Evolutionary conservation across 345 rosid species (phyloP), one percentile per base, ranked within the genome.

Genomic region (Turritis glabra): DNA sequence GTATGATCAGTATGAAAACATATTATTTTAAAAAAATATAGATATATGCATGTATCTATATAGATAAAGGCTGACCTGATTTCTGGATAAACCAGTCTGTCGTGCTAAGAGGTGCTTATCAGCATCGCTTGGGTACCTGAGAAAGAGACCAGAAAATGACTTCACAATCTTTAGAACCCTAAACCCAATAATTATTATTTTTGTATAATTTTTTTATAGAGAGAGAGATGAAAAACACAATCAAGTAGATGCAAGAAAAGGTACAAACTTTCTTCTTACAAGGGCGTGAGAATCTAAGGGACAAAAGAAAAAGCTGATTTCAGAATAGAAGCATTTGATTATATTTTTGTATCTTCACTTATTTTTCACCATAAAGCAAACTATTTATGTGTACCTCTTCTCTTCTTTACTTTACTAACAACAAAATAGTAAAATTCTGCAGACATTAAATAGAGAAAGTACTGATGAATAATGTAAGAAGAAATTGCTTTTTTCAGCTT

Each of bases 41-140:
- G n/a, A 41, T 5, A 22, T 12, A 27, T 33, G 13, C 7, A 23
- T 51, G 21, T 27, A 13, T 17, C 1, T 10, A 12, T 19, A 58
- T 9, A 48, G 29, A 37, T 52, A 70, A 71, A 73, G 69, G 79
- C 81, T 65, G 80, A 91, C 99, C 97, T 95, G 99, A 80, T 90
- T 95, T 82, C 97, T 88, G 41, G 99, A 95, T 83, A 95, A 82
- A 72, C 97, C 99, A 82, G 99, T 92, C 92, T 95, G 99, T 70
- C 97, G 84, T 77, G 99, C 93, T 83, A 95, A 84, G 82, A 95
- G 91, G 77, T 92, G 99, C 83, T 95, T 95, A 92, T 95, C 99
- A 59, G 97, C 97, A 82, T 95, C 99, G 80, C 97, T 92, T 84
- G 99, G 99, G 72, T 95, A 95, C 97, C 99, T 95, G 99, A 89